Base-by-base conservation (phyloP, 495 filamentous ascomycete species). In the Amorphotheca resinae region DNA sequence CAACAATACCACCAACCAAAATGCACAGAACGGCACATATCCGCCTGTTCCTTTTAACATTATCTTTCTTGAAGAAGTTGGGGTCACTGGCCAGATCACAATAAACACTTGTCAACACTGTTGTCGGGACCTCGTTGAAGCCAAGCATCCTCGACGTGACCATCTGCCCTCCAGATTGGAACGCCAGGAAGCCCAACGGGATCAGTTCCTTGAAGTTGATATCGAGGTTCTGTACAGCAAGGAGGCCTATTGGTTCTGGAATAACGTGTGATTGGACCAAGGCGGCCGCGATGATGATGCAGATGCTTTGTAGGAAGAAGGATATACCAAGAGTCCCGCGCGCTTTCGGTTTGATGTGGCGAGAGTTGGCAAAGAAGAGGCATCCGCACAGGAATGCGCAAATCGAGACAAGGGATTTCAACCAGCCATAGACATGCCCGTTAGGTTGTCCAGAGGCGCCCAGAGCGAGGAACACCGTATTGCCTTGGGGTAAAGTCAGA, bases 161-260 rank as follows among this genome's bases (percentile, higher is more conserved):
- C 49, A 85, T 84, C 52, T 79, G 76, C 0, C 80, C 80, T 11
- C 76, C 77, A 23, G 73, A 76, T 56, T 86, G 80, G 57, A 85
- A 82, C 2, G 78, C 77, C 42, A 87, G 59, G 22, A 86, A 61
- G 1, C 64, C 77, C 22, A 86, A 64, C 2, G 77, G 70, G 2
- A 75, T 63, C 21, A 80, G 53, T 43, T 62, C 61, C 1, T 44
- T 38, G 38, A 63, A 59, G 36, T 62, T 44, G 25, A 64, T 45
- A n/a, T 53, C 50, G 0, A 21, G n/a, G 9, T 48, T 26, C 15
- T 51, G 47, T 14, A 49, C 38, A 2, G 23, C 18, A 5, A 63
- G 48, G 4, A 54, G 50, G 37, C 68, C 61, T 1, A 47, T 33
- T 2, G 45, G 46, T 15, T 55, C 44, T 1, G 70, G 64, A 43